Evolutionary conservation across 305 asterid genomes (phyloP).

Genomic region (Rubia balearica): DNA sequence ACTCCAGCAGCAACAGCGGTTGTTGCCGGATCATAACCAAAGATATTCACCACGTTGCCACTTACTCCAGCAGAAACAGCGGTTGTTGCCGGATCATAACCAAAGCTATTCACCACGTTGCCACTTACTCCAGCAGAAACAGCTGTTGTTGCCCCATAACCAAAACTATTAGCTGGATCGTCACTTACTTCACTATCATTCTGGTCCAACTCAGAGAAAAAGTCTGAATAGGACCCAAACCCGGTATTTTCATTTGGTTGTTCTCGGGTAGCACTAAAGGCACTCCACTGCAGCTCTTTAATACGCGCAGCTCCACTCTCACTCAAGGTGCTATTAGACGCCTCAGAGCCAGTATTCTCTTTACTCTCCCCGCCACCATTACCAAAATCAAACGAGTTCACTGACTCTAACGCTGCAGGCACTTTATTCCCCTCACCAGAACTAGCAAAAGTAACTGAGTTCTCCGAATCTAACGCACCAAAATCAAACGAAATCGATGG

Average conservation of each 20-base stretch:
- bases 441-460: background rate
- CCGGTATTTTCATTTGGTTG: constrained; percentile 42
- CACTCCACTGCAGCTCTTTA: constrained; percentile 49
- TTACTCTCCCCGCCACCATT: constrained; percentile 16
- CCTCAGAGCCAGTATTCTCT: constrained; percentile 19
- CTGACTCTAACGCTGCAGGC: constrained; percentile 15
- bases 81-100: constrained; percentile 15
- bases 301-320: constrained; percentile 21
- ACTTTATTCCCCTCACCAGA: background rate
- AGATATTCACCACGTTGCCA: constrained; percentile 9
- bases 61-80: constrained; percentile 27
- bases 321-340: constrained; percentile 8
- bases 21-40: background rate
- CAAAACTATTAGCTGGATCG: constrained; percentile 22
- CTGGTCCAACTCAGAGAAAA: constrained; percentile 56
- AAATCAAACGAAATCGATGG: constrained; percentile 19
- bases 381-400: constrained; percentile 20
- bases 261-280: constrained; percentile 28
- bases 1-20: too few species aligned
- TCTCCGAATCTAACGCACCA: constrained; percentile 21
- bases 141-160: constrained; percentile 24
- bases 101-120: background rate
- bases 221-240: constrained; percentile 78
- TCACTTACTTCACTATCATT: constrained; percentile 39
- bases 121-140: constrained; percentile 29